Conservation (phyloP, 768 basidiomycete genomes). For the Calocybe gangraenosa region DNA sequence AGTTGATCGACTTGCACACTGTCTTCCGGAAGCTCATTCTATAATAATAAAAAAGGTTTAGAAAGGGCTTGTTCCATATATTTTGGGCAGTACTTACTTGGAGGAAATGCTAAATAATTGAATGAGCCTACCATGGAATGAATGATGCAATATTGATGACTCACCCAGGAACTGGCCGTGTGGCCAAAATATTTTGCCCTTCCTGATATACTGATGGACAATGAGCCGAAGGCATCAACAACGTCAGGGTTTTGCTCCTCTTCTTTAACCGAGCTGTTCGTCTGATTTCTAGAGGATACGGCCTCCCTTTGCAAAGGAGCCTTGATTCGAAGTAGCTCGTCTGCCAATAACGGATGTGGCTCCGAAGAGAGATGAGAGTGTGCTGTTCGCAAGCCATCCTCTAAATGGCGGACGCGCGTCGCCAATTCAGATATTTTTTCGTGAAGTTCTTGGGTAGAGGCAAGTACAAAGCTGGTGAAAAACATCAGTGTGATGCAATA, state of each 20-base stretch:
- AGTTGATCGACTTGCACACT: constrained; percentile 47
- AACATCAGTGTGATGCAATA: constrained; percentile 3
- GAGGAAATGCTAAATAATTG: constrained; percentile 56
- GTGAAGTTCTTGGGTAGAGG: constrained; percentile 76
- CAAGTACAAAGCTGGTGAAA: constrained; percentile 64
- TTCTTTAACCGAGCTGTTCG: constrained; percentile 43
- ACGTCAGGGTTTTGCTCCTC: constrained; percentile 64
- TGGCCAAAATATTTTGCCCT: constrained; percentile 75
- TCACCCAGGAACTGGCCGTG: constrained; percentile 73
- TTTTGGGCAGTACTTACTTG: constrained; percentile 35
- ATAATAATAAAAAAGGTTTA: constrained; percentile 15
- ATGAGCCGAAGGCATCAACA: constrained; percentile 75
- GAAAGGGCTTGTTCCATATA: not conserved
- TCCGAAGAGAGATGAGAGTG: constrained; percentile 58
- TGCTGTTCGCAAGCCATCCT: constrained; percentile 61
- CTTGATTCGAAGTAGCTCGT: constrained; percentile 73
- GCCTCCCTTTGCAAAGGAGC: constrained; percentile 70
- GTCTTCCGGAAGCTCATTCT: constrained; percentile 62
- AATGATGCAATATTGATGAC: constrained; percentile 19
- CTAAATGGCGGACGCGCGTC: constrained; percentile 70
- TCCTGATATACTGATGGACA: constrained; percentile 70
- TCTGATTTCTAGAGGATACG: constrained; percentile 34
- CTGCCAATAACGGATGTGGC: constrained; percentile 61
- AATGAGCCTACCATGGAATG: constrained; percentile 9
- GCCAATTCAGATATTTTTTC: constrained; percentile 77